phyloP scores from a whole-genome alignment of 2,329 filamentous ascomycete species.

The Hypoxylon sp. region DNA sequence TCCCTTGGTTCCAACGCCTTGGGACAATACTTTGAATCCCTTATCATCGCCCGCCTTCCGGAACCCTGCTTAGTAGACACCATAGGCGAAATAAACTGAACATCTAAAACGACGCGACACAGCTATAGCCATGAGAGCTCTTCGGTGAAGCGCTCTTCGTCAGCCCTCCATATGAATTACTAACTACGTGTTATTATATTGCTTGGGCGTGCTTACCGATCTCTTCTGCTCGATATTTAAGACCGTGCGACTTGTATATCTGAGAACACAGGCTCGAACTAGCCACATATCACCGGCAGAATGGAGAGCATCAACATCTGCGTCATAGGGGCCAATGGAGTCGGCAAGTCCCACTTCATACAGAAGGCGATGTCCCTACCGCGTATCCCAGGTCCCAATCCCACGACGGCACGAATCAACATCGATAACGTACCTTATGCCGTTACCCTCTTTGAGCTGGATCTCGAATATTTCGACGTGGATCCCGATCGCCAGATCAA shows the following conservation, averaged over 20 bases:
- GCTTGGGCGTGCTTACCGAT: conserved; percentile 39
- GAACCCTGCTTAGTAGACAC: conserved; percentile 60
- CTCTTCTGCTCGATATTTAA: conserved; percentile 20
- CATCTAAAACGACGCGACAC: conserved; percentile 49
- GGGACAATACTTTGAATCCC: conserved; percentile 66
- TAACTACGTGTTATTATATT: conserved; percentile 58
- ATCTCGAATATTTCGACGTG: conserved; percentile 75
- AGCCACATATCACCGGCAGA: conserved; percentile 45
- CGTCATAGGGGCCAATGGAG: conserved; percentile 75
- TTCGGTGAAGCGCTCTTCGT: conserved; percentile 58
- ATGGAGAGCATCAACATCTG: conserved; percentile 77
- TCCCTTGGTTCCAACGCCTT: conserved; percentile 49
- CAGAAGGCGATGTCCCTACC: conserved; percentile 72
- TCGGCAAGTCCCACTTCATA: conserved; percentile 78
- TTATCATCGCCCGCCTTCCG: conserved; percentile 71
- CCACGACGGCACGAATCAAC: conserved; percentile 70
- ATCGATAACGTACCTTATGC: conserved; percentile 71
- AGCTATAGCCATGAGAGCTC: conserved; percentile 59
- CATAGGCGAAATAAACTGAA: conserved; percentile 52
- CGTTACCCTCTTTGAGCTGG: conserved; percentile 76
- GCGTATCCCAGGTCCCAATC: conserved; percentile 67
- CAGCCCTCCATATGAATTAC: conserved; percentile 65
- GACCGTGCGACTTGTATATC: conserved; percentile 24
- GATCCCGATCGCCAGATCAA: conserved; percentile 71
- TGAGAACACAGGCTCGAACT: conserved; percentile 27